Evolutionary conservation across 768 basidiomycete genomes (phyloP).

Genomic region (Saitozyma podzolica): DNA sequence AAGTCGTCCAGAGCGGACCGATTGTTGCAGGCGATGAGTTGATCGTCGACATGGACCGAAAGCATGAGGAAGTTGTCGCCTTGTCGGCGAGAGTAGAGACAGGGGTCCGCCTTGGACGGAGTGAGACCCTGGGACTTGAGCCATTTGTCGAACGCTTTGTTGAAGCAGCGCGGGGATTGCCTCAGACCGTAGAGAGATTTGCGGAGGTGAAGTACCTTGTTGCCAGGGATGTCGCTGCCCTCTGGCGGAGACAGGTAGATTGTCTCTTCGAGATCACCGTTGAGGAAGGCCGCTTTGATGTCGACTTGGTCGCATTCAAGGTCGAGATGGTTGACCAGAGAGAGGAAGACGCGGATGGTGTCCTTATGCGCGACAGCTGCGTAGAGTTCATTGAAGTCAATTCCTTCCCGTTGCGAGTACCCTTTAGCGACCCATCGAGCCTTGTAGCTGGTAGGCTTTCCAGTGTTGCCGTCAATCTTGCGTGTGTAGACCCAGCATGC

Average conservation of each 20-base stretch:
- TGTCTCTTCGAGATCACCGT: constrained; percentile 17
- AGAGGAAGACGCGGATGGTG: constrained; percentile 3
- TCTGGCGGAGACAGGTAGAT: constrained; percentile 14
- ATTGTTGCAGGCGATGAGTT: constrained; percentile 9
- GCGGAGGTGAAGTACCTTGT: constrained; percentile 7
- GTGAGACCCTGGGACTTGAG: constrained; percentile 5
- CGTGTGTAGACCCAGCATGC: constrained; percentile 7
- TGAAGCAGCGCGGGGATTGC: constrained; percentile 15
- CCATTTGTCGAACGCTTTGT: constrained; percentile 17
- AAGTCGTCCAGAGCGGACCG: not conserved
- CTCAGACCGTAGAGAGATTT: constrained; percentile 21
- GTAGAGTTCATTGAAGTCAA: constrained; percentile 10
- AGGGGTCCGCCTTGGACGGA: constrained; percentile 11
- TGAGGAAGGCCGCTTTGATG: constrained; percentile 29
- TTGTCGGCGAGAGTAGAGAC: constrained; percentile 5
- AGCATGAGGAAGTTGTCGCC: constrained; percentile 3
- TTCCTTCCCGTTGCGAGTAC: constrained; percentile 14
- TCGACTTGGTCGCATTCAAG: constrained; percentile 23
- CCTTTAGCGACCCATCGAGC: constrained; percentile 26
- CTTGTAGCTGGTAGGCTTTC: constrained; percentile 13
- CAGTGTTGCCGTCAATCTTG: constrained; percentile 9
- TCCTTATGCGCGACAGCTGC: constrained; percentile 8
- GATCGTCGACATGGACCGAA: constrained; percentile 16
- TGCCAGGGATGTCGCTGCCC: constrained; percentile 1
- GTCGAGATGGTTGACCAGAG: constrained; percentile 9